These are phyloP conservation scores for Tritrichomonas foetus DNA, from an alignment of 208 protist species.

Conservation along the genomic window DNA sequence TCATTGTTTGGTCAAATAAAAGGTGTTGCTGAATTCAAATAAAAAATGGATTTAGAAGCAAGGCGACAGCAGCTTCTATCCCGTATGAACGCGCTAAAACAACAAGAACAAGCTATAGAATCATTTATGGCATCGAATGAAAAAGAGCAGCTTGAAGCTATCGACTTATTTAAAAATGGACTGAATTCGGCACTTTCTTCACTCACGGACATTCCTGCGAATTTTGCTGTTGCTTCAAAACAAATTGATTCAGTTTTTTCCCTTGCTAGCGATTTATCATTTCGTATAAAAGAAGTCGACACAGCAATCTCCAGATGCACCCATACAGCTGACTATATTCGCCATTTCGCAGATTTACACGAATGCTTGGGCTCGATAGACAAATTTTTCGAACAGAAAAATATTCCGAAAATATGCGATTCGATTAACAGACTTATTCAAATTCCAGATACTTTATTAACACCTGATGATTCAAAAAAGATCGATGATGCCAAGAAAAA, in stretches of 20 bases:
- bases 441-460: background rate
- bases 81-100: background rate
- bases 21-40: too few species aligned
- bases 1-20: too few species aligned
- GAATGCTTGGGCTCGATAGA: slow-evolving; percentile 21
- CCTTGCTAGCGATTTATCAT: background rate
- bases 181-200: background rate
- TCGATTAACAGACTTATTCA: background rate
- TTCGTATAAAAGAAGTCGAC: background rate
- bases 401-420: background rate
- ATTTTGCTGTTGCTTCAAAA: background rate
- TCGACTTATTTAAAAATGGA: background rate
- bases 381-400: background rate
- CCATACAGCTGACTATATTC: background rate
- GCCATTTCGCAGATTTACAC: background rate
- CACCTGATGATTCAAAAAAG: background rate
- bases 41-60: background rate
- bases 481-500: background rate
- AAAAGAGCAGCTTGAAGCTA: background rate
- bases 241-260: background rate
- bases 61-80: background rate
- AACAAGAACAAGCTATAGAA: background rate
- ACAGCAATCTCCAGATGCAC: slow-evolving; percentile 1
- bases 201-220: background rate
- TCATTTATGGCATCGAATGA: slow-evolving; percentile 17